Evolutionary conservation across 2,329 filamentous ascomycete genomes (phyloP), one percentile per base, ranked within the genome.

Genomic region (Fusarium dimerum): DNA sequence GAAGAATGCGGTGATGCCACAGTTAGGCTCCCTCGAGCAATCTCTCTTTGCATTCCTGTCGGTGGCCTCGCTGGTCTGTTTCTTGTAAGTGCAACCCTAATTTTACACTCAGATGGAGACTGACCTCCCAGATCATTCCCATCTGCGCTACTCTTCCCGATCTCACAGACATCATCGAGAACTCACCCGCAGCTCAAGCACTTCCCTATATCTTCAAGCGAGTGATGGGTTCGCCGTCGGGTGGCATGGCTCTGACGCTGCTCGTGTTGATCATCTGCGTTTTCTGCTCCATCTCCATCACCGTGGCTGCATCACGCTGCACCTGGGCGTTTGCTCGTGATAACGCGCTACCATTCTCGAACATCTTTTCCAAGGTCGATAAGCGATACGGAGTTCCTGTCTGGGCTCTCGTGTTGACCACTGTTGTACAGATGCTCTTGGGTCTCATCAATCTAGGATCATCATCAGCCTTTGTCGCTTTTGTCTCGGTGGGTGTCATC

Each of bases 371-470:
- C 47, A 76, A 75, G 46, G 85, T 91, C 45, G 82, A 88, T 72
- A 76, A 77, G 56, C 76, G 73, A 5, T 79, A 89, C 47, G 84
- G 85, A 48, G 83, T 92, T 42, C 89, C 89, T 0, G 73, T 92
- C 2, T 83, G 78, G 75, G 87, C 85, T 2, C 76, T 92, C 6
- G 73, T 84, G 2, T 76, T 92, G 2, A 89, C 86, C 0, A 85
- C 87, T 0, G 66, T 77, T 0, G 81, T 92, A 32, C 84, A 88
- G 68, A 87, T 82, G 60, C 73, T 91, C 11, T 78, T 92, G 1
- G 88, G 88, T 1, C 76, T 89, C 57, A 90, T 92, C 68, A 91
- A 89, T 73, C 89, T 92, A 55, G 89, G 88, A n/a, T 88, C 83
- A 2, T 80, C 82, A 0, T 85, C 87, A 0, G 88, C 88, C 0